Conservation (phyloP, 75 land plant species). For the Isoetes taiwanensis region DNA sequence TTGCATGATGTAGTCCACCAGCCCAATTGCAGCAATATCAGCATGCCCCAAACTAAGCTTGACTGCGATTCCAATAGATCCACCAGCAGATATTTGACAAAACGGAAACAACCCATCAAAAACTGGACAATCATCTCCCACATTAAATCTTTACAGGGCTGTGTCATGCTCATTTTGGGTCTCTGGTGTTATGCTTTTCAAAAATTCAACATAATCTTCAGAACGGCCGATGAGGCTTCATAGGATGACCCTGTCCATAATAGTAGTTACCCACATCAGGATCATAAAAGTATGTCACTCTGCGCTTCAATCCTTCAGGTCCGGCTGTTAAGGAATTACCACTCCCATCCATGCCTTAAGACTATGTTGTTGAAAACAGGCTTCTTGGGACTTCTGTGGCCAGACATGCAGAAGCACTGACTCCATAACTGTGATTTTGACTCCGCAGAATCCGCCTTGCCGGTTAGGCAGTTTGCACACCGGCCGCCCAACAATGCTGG, state of each 20-base stretch:
- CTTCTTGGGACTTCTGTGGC: too few species aligned
- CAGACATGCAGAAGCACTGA: too few species aligned
- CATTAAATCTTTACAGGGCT: conserved; percentile 39
- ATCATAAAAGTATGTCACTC: background rate
- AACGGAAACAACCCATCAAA: conserved; percentile 41
- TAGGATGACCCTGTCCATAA: conserved; percentile 5
- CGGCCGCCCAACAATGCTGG: too few species aligned
- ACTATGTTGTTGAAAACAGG: too few species aligned
- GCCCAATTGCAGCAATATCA: conserved; percentile 53
- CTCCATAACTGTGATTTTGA: too few species aligned
- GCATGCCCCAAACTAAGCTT: conserved; percentile 30
- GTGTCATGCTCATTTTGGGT: conserved; percentile 33
- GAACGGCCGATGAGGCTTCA: conserved; percentile 25
- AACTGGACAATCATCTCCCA: conserved; percentile 52
- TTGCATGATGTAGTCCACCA: conserved; percentile 50
- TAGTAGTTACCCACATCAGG: conserved; percentile 6
- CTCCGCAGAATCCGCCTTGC: too few species aligned
- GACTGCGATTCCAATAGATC: conserved; percentile 44
- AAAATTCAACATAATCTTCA: conserved; percentile 47
- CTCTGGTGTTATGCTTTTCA: conserved; percentile 54
- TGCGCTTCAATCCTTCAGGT: background rate
- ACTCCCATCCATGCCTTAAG: conserved; percentile 16
- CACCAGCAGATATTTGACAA: conserved; percentile 52
- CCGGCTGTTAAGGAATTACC: background rate
- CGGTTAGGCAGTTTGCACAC: too few species aligned